Conservation (phyloP, 176 grass and related monocot species). For the Avena sativa region DNA sequence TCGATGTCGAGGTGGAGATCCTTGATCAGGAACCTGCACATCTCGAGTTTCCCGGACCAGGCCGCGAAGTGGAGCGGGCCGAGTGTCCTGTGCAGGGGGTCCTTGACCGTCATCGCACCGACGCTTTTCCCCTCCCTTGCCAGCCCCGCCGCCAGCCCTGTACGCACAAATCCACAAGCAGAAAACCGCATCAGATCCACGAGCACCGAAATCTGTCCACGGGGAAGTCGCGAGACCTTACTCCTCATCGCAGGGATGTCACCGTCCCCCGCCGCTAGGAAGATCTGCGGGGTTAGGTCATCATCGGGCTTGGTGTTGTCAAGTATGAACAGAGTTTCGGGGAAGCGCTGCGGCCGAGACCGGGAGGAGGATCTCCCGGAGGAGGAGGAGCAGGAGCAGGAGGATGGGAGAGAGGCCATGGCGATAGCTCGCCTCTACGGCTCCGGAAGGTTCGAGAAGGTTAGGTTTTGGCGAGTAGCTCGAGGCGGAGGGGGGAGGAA, state of each 20-base stretch:
- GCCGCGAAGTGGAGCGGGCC: conserved; percentile 33
- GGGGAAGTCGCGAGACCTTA: background rate
- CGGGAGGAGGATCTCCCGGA: background rate
- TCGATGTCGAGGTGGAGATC: background rate
- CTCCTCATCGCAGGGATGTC: background rate
- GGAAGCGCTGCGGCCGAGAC: background rate
- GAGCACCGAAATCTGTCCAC: background rate
- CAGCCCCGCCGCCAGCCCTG: conserved; percentile 15
- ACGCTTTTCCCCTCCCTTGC: background rate
- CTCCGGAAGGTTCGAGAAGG: background rate
- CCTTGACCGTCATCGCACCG: background rate
- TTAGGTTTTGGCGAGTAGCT: background rate
- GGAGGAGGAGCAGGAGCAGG: background rate
- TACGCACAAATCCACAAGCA: background rate
- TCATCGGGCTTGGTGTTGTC: background rate
- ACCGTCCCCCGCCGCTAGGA: background rate
- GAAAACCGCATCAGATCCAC: background rate
- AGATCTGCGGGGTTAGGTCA: background rate
- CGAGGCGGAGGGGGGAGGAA: background rate
- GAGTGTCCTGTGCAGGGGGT: background rate
- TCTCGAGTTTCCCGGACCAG: background rate
- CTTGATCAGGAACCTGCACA: conserved; percentile 32
- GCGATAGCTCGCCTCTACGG: background rate
- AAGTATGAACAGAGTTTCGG: background rate
- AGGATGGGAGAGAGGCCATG: background rate